Evolutionary conservation across 2,329 filamentous ascomycete species (phyloP), one percentile per base, ranked within the genome.

Genomic region (Aspergillus uvarum): DNA sequence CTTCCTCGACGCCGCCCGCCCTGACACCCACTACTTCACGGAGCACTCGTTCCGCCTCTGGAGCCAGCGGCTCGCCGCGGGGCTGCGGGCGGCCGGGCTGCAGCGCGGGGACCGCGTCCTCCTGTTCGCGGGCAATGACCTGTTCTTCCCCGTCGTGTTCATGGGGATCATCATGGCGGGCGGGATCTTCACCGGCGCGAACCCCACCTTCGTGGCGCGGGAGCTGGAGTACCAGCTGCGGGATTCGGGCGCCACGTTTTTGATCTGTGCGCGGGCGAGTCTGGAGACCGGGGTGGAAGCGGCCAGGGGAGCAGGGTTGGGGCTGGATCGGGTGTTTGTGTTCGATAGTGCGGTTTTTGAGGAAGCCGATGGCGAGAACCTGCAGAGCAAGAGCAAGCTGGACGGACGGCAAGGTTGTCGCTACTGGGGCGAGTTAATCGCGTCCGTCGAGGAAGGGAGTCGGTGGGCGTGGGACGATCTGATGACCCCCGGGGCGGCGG

Each of bases 91-190:
- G 57, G 81, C 83, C 16, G 91, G 90, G 1, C 76, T 94, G 19
- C 77, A 86, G 63, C 78, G 79, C 0, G 88, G 89, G 11, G 90
- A 92, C 66, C 85, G 89, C 2, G 85, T 94, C 4, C 77, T 94
- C 51, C 77, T 94, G 21, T 93, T 89, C 75, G 88, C 88, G 0
- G 84, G 86, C 22, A 94, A 93, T 74, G 87, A 84, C 65, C 74
- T 94, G 14, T 91, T 89, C 77, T 91, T 88, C 70, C 88, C 90
- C 0, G 80, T 85, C 0, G 79, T 90, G 1, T 85, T 93, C 56
- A 81, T 92, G 74, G 90, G 90, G 16, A 81, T 89, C 21, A 80
- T 92, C 54, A 92, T 92, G 85, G 89, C 90, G 0, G 89, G 89
- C 4, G 89, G 89, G 1, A 79, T 94, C 56, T 94, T 94, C 77